Conservation (phyloP, 805 yeast genomes). For the Saturnispora sekii region DNA sequence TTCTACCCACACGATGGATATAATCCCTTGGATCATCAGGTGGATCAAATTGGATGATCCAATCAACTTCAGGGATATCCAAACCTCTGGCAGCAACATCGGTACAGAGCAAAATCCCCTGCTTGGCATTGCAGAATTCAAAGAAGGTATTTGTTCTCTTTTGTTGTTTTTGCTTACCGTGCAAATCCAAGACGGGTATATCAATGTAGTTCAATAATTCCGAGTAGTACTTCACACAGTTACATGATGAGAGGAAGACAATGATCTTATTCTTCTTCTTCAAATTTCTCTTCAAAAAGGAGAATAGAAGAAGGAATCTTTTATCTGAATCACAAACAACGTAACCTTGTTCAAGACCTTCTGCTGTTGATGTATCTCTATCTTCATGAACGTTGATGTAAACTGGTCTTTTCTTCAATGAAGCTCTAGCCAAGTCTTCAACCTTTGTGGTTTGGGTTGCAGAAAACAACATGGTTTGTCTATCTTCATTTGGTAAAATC, state of each 20-base stretch:
- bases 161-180: slow-evolving; percentile 98
- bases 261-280: slow-evolving; percentile 90
- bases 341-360: slow-evolving; percentile 96
- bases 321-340: slow-evolving; percentile 96
- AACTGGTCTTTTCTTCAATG: slow-evolving; percentile 84
- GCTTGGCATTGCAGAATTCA: slow-evolving; percentile 95
- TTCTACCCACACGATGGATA: slow-evolving; percentile 97
- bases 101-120: slow-evolving; percentile 88
- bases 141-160: slow-evolving; percentile 97
- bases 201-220: slow-evolving; percentile 94
- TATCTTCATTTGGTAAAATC: slow-evolving; percentile 82
- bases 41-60: slow-evolving; percentile 98
- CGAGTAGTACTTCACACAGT: slow-evolving; percentile 92
- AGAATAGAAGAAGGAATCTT: slow-evolving; percentile 79
- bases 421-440: slow-evolving; percentile 94
- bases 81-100: slow-evolving; percentile 99
- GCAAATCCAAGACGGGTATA: slow-evolving; percentile 90
- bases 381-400: slow-evolving; percentile 89
- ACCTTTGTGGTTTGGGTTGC: slow-evolving; percentile 99
- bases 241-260: slow-evolving; percentile 93
- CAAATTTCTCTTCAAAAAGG: slow-evolving; percentile 85
- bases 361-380: slow-evolving; percentile 81
- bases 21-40: slow-evolving; percentile 99
- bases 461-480: slow-evolving; percentile 97
- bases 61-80: slow-evolving; percentile 97